Conservation (phyloP, 805 yeast species). For the Yarrowia sp. region DNA sequence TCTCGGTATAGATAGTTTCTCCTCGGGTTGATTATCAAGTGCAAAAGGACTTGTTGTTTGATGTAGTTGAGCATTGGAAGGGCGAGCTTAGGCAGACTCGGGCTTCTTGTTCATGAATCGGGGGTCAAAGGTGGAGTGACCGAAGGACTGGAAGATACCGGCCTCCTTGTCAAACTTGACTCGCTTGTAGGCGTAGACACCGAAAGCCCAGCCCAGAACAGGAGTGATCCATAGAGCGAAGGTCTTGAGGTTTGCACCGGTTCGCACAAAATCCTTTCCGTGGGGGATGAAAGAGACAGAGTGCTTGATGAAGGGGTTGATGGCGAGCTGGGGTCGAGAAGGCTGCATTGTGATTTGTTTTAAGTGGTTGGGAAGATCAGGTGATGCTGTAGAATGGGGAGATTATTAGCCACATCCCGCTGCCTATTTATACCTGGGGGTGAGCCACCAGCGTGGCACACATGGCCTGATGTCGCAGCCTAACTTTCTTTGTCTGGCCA, state of each 20-base stretch:
- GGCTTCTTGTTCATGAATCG: slow-evolving; percentile 20
- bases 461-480: slow-evolving; percentile 20
- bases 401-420: slow-evolving; percentile 7
- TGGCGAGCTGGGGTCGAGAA: slow-evolving; percentile 14
- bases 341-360: slow-evolving; percentile 24
- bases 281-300: not conserved
- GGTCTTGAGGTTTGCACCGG: not conserved
- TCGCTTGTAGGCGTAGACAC: slow-evolving; percentile 24
- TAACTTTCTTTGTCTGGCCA: not conserved
- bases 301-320: slow-evolving; percentile 27
- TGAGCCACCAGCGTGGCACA: not conserved
- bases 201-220: slow-evolving; percentile 26
- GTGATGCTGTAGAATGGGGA: slow-evolving; percentile 15
- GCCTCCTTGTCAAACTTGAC: slow-evolving; percentile 25
- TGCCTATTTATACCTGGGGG: slow-evolving; percentile 21
- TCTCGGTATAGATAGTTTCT: not conserved
- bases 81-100: slow-evolving; percentile 5
- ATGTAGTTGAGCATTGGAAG: slow-evolving; percentile 23
- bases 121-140: slow-evolving; percentile 24
- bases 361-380: slow-evolving; percentile 6
- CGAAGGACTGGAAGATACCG: slow-evolving; percentile 5
- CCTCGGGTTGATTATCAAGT: slow-evolving; percentile 7
- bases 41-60: slow-evolving; percentile 14
- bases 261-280: slow-evolving; percentile 1
- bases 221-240: slow-evolving; percentile 17